phyloP scores from a whole-genome alignment of 2,329 filamentous ascomycete species.

The Graphiopsis chlorocephala region DNA sequence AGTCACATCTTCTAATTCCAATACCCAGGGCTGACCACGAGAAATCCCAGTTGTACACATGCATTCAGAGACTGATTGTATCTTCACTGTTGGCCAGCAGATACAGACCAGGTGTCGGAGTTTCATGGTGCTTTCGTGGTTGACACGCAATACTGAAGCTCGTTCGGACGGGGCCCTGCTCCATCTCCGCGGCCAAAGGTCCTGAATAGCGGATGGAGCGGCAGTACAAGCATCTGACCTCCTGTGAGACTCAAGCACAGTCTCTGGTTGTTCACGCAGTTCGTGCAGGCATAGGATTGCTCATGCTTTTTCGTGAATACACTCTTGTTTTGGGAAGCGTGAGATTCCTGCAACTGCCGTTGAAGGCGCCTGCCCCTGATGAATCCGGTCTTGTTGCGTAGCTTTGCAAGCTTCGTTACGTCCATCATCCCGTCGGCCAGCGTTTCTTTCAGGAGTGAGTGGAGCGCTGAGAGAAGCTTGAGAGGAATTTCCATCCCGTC shows the following conservation, averaged over 20 bases:
- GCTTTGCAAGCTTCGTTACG: too few relatives aligned
- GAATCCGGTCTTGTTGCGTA: too few relatives aligned
- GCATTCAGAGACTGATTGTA: too few relatives aligned
- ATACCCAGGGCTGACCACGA: too few relatives aligned
- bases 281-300: neutral
- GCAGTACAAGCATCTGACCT: neutral
- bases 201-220: neutral
- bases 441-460: too few relatives aligned
- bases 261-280: neutral
- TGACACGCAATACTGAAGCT: neutral
- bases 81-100: neutral
- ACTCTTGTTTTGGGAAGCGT: too few relatives aligned
- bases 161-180: neutral
- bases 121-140: neutral
- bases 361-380: too few relatives aligned
- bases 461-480: neutral
- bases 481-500: neutral
- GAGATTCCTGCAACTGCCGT: too few relatives aligned
- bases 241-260: neutral
- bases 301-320: neutral
- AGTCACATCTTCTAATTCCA: too few relatives aligned
- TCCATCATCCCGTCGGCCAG: too few relatives aligned
- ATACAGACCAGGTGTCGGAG: neutral
- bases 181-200: fast-evolving
- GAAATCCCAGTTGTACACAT: too few relatives aligned